These are phyloP conservation scores for carrot (Daucus carota) DNA, from an alignment of 129 eudicot species.

Conservation along the genomic window DNA sequence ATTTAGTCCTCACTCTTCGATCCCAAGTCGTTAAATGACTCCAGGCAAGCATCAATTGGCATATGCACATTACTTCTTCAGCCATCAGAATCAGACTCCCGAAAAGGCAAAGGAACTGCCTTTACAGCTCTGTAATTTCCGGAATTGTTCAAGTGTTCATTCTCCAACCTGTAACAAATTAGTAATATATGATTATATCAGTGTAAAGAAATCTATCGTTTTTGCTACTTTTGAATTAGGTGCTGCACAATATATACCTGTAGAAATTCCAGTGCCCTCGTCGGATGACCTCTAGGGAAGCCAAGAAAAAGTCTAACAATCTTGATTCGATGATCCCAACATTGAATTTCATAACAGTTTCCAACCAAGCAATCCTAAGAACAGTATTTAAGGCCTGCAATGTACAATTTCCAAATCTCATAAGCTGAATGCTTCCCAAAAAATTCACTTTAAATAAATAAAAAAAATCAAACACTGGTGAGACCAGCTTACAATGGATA, in stretches of 20 bases:
- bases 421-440: background rate
- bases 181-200: background rate
- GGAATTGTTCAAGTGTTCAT: slow-evolving; percentile 87
- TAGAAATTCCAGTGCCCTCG: slow-evolving; percentile 99
- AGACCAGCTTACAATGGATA: slow-evolving; percentile 63
- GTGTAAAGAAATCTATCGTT: background rate
- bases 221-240: background rate
- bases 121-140: slow-evolving; percentile 93
- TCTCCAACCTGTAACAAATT: slow-evolving; percentile 56
- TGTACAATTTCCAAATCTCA: background rate
- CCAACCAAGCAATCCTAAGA: slow-evolving; percentile 88
- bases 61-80: slow-evolving; percentile 20
- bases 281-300: slow-evolving; percentile 90
- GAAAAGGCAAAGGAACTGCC: slow-evolving; percentile 82
- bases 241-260: slow-evolving; percentile 36
- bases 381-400: slow-evolving; percentile 60
- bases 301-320: slow-evolving; percentile 67
- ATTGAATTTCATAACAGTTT: slow-evolving; percentile 67
- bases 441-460: background rate
- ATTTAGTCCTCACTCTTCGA: background rate
- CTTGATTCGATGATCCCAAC: slow-evolving; percentile 60
- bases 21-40: background rate
- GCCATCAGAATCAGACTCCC: slow-evolving; percentile 71
- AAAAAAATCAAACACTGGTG: background rate
- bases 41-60: background rate